Base-by-base conservation (phyloP, 768 basidiomycete species). In the Coprinellus micaceus region DNA sequence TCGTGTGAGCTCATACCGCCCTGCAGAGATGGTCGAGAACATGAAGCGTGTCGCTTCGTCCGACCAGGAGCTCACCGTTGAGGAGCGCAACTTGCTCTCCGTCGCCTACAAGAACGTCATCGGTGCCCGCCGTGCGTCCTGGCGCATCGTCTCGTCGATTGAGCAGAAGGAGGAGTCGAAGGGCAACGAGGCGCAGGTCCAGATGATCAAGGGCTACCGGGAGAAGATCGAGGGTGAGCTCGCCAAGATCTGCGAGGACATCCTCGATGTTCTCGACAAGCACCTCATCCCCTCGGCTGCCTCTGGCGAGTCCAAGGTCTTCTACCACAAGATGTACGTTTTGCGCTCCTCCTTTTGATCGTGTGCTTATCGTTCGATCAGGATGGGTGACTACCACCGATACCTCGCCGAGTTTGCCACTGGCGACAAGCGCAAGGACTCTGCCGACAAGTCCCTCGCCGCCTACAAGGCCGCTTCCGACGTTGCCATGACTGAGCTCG, bases 61-160 rank as follows among this genome's bases (percentile, higher is more conserved):
- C 58, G 94, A 96, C 83, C 91, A 95, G 75, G 95, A 98, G 69
- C 89, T 98, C 69, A 96, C 94, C 58, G 94, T 98, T 44, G 95
- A 98, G 78, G 95, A 98, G 77, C 94, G 95, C 60, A 98, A 98
- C 74, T 86, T 98, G 53, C 84, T 98, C 56, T 97, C 94, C 11
- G 95, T 98, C 58, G 95, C 95, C 17, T 98, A 97, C 83, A 98
- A 98, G 89, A 98, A 98, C 75, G 94, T 97, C 59, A 98, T 98
- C 63, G 95, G 95, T 74, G 94, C 95, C 26, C 94, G 95, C 64
- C 92, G 96, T 71, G 94, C 95, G 17, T 96, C 94, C 19, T 98
- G 95, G 95, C 82, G 95, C 66, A 97, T 98, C 66, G 93, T 98
- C 43, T 97, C 94, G 58, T 96, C 94, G 47, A 97, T 98, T 68